Evolutionary conservation across 345 rosid genomes (phyloP).

Genomic region (Barbarea vulgaris): DNA sequence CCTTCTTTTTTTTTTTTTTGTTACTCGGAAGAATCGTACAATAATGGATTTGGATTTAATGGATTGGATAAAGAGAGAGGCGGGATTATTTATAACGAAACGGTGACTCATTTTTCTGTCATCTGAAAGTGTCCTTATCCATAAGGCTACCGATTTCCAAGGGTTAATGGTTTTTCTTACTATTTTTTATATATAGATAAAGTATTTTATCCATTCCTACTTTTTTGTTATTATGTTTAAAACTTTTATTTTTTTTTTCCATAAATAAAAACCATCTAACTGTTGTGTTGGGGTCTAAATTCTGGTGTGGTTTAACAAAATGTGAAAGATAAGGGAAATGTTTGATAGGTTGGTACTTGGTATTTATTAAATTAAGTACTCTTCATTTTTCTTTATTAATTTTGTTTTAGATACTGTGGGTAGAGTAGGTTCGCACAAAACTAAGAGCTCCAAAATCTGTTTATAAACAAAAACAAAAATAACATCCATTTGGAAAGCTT

Average conservation of each 20-base stretch:
- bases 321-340: conserved; percentile 9
- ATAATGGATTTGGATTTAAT: conserved; percentile 9
- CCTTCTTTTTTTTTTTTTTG: neutral
- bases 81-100: conserved; percentile 2
- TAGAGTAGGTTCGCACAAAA: neutral
- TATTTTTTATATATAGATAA: neutral
- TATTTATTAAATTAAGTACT: conserved; percentile 4
- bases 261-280: neutral
- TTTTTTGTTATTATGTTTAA: conserved; percentile 13
- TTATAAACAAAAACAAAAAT: neutral
- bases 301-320: conserved; percentile 12
- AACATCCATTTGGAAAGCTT: neutral
- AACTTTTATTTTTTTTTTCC: neutral
- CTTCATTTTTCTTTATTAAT: conserved; percentile 1
- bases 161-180: neutral
- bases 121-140: conserved; percentile 41
- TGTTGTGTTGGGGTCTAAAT: conserved; percentile 18
- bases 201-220: conserved; percentile 25
- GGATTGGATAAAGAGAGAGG: neutral
- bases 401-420: conserved; percentile 15
- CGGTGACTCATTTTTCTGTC: conserved; percentile 36
- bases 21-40: neutral
- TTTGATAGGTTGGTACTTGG: conserved; percentile 28
- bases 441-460: conserved; percentile 1
- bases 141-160: conserved; percentile 30